These are phyloP conservation scores for Leishmania arabica DNA, from an alignment of 208 protist species.

Conservation along the genomic window DNA sequence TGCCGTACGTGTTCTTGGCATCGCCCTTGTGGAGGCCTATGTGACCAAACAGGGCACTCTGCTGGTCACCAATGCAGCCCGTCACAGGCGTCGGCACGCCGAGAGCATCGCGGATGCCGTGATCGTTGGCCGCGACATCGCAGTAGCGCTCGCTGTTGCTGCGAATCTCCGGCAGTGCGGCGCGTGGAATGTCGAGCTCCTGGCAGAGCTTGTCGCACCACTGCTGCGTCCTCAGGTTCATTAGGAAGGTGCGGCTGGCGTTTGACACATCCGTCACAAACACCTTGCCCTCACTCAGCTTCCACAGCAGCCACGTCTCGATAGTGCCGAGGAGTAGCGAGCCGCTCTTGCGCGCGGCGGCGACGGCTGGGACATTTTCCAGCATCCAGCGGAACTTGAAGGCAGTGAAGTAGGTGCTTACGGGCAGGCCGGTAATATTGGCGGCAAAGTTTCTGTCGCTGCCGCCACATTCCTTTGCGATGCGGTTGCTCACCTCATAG, in stretches of 20 bases:
- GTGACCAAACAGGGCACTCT: conserved; percentile 96
- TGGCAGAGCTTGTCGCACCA: conserved; percentile 94
- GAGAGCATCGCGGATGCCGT: conserved; percentile 36
- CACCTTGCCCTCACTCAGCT: conserved; percentile 79
- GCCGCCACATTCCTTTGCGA: conserved; percentile 43
- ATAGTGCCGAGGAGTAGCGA: conserved; percentile 95
- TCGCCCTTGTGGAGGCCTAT: conserved; percentile 91
- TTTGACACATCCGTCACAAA: conserved; percentile 98
- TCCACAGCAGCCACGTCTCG: conserved; percentile 98
- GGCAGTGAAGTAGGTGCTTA: conserved; percentile 97
- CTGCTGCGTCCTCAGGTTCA: conserved; percentile 94
- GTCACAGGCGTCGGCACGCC: conserved; percentile 55
- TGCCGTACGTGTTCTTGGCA: conserved; percentile 98
- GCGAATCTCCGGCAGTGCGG: conserved; percentile 93
- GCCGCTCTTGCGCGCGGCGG: conserved; percentile 63
- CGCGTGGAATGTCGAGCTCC: conserved; percentile 82
- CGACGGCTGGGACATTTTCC: conserved; percentile 92
- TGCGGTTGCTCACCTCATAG: conserved; percentile 44
- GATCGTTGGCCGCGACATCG: conserved; percentile 41
- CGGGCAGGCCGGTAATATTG: conserved; percentile 89
- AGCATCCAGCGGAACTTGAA: conserved; percentile 98
- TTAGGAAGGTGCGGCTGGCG: conserved; percentile 97
- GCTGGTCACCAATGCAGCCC: conserved; percentile 97
- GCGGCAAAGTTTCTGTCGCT: conserved; percentile 51
- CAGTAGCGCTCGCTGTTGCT: conserved; percentile 78